Evolutionary conservation across 2,329 filamentous ascomycete genomes (phyloP).

Genomic region (Aspergillus tamarii): DNA sequence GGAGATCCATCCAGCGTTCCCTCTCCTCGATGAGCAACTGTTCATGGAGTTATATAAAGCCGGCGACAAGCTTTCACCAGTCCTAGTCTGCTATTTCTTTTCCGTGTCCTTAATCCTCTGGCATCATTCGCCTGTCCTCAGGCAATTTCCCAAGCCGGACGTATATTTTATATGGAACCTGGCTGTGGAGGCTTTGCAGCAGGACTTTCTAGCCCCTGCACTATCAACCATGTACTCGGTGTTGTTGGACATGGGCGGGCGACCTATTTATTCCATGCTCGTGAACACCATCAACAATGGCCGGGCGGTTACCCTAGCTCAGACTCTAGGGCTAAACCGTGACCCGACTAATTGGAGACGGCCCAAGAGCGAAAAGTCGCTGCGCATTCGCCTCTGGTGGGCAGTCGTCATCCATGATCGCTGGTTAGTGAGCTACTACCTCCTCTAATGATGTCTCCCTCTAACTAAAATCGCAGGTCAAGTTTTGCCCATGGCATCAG

Average conservation of each 20-base stretch:
- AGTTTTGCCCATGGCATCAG: constrained; percentile 57
- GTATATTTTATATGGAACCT: constrained; percentile 60
- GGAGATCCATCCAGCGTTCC: constrained; percentile 55
- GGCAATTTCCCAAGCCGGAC: constrained; percentile 44
- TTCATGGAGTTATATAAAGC: constrained; percentile 45
- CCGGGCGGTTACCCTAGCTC: constrained; percentile 53
- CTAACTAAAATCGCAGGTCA: constrained; percentile 38
- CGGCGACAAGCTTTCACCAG: constrained; percentile 52
- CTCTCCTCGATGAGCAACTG: constrained; percentile 53
- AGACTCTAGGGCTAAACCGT: constrained; percentile 59
- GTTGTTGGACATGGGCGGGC: constrained; percentile 56
- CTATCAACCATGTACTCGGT: constrained; percentile 56
- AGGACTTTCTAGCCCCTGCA: constrained; percentile 55
- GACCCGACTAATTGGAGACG: constrained; percentile 57
- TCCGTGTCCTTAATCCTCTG: constrained; percentile 56
- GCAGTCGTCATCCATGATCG: constrained; percentile 56
- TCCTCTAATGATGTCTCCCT: not conserved
- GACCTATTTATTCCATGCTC: constrained; percentile 56
- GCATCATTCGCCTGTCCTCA: constrained; percentile 30
- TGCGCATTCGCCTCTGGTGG: constrained; percentile 60
- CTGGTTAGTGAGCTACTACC: constrained; percentile 38
- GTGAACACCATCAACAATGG: constrained; percentile 56
- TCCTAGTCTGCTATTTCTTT: constrained; percentile 54
- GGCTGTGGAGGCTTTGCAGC: constrained; percentile 56
- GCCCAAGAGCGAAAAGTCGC: constrained; percentile 50